These are phyloP conservation scores for Ganoderma resinaceum DNA, from an alignment of 1,284 basidiomycete species.

Conservation along the genomic window DNA sequence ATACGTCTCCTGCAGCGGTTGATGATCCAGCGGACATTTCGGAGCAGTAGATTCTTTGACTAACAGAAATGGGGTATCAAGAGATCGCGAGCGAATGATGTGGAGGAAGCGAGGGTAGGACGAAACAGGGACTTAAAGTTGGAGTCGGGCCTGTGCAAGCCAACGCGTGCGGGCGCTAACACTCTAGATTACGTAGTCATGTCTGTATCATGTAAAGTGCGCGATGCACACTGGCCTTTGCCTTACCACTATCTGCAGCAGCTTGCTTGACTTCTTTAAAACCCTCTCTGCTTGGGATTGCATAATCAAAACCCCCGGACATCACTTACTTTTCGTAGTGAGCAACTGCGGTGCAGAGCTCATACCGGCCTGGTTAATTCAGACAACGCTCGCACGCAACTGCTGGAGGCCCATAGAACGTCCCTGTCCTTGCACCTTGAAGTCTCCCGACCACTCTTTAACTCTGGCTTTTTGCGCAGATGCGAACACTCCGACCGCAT, in stretches of 20 bases:
- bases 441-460: neutral
- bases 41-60: no score
- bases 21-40: slow-evolving; percentile 15
- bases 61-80: neutral
- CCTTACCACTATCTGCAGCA: neutral
- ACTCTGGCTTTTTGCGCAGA: neutral
- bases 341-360: neutral
- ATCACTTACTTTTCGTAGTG: neutral
- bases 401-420: neutral
- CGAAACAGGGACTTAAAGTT: no score
- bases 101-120: neutral
- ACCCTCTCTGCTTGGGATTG: neutral
- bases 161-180: neutral
- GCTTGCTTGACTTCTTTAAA: neutral
- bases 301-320: neutral
- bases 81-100: neutral
- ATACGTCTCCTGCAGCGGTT: neutral
- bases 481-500: neutral
- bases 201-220: neutral
- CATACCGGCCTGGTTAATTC: neutral
- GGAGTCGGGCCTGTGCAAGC: no score
- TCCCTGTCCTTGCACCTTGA: neutral
- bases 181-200: neutral
- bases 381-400: neutral
- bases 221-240: no score